These are phyloP conservation scores for Mycena leptocephala DNA, from an alignment of 768 basidiomycete species.

Conservation along the genomic window DNA sequence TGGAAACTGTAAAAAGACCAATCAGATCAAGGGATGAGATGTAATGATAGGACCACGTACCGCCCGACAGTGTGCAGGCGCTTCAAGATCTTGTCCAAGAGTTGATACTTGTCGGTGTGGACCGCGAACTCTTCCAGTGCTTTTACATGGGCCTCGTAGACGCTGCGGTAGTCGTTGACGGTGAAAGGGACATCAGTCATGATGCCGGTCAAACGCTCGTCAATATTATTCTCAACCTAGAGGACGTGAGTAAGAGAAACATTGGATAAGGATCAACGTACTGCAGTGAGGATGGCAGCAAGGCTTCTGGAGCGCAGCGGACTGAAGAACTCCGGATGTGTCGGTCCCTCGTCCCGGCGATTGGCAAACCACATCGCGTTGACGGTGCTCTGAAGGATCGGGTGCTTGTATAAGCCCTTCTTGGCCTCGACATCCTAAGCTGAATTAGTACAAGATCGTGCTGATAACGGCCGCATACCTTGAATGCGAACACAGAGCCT, in stretches of 20 bases:
- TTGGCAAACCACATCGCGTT: too few species aligned
- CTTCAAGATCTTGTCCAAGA: too few species aligned
- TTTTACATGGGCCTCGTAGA: constrained; percentile 23
- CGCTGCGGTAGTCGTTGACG: constrained; percentile 22
- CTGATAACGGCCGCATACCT: background rate
- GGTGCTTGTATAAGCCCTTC: too few species aligned
- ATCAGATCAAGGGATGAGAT: background rate
- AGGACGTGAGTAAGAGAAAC: background rate
- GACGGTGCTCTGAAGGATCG: too few species aligned
- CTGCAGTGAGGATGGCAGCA: constrained; percentile 14
- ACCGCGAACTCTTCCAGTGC: background rate
- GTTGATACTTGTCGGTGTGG: background rate
- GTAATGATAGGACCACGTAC: background rate
- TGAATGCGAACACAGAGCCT: too few species aligned
- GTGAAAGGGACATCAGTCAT: constrained; percentile 33
- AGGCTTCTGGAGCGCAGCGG: constrained; percentile 25
- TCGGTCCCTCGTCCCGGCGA: too few species aligned
- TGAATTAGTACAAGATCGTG: background rate
- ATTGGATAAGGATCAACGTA: too few species aligned
- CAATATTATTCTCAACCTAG: constrained; percentile 30
- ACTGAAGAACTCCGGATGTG: constrained; percentile 26
- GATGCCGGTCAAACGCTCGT: constrained; percentile 31
- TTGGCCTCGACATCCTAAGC: constrained; percentile 1
- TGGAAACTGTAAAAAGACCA: background rate
- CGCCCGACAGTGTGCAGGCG: background rate